Base-by-base conservation (phyloP, 177 flowering plant genomes). In the Vitis hybrid region DNA sequence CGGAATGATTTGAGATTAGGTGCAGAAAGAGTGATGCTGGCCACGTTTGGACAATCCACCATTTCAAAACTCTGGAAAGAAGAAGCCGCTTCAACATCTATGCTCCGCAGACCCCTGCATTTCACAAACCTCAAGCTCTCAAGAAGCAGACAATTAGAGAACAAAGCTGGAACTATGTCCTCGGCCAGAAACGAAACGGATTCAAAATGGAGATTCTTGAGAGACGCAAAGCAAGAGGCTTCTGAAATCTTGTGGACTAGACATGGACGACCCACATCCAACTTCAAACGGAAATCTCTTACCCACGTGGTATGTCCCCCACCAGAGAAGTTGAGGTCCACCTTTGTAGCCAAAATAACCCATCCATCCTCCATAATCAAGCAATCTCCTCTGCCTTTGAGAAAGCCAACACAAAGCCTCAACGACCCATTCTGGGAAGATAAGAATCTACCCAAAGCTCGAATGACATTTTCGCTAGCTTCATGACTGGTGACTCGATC, bases 51-150 rank as follows among this genome's bases (percentile, higher is more conserved):
- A 19, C 77, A 74, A 34, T 65, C 73, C 21, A 13, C 2, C 4
- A 74, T 19, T 15, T 21, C 64, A 13, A 74, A 50, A 3, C 11
- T 64, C 9, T 48, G 26, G 7, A 74, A 30, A 30, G 49, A 30
- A 3, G 19, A 13, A 49, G 52, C 60, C 12, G 64, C 32, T 50
- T 74, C 66, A 32, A 74, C 59, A 13, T 51, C 65, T 7, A 74
- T n/a, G 52, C 45, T 19, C 39, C 8, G 60, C 13, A 74, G 34
- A 21, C 66, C 70, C 6, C 11, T 3, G 70, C 77, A 69, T n/a
- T 70, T 69, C 49, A 64, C 77, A 8, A 74, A 19, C 32, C 39
- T 65, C 70, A 74, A 51, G 69, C 48, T 74, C 30, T 69, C 70
- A 1, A 74, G 64, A 51, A 30, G 19, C 45, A 2, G 30, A 11